Base-by-base conservation (phyloP, 768 basidiomycete species). In the Zangia roseola region DNA sequence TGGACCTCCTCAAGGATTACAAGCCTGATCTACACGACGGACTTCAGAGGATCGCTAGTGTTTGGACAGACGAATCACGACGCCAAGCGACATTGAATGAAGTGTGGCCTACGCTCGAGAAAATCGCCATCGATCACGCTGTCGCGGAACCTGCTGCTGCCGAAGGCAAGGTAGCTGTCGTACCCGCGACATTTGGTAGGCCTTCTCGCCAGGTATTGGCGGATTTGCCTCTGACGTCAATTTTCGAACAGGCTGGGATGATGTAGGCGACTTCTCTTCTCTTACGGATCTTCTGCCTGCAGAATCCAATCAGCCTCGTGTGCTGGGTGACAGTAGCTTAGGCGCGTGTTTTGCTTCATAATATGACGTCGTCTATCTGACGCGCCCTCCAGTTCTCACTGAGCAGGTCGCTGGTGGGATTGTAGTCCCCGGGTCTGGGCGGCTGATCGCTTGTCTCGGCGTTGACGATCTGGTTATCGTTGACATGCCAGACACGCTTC, bases 381-480 rank as follows among this genome's bases (percentile, higher is more conserved):
- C n/a, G 43, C 30, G 43, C 21, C n/a, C 48, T 37, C 47, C 30
- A 92, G 90, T 92, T 49, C 73, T 92, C 40, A 91, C 90, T 3
- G 90, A 93, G 59, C 90, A 93, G 66, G 88, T 88, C 21, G 90
- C 91, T 17, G 90, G 90, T 40, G 90, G 90, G 45, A 92, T 93
- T 50, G 83, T 93, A 35, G 88, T 93, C 19, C 90, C 90, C 34
- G 88, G 86, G 23, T 91, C 89, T 10, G 90, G 90, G 25, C 82
- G 90, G 25, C 75, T 91, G 45, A 84, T 93, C 39, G 73, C 90
- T 10, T 88, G 88, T 63, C 75, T 93, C 9, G 90, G 90, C 4
- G 90, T 92, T 33, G 90, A 93, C 64, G 90, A 93, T 72, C 73
- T 92, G 50, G 88, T 93, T 53, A 89, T 93, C 54, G 90, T 93